Evolutionary conservation across 2,329 filamentous ascomycete genomes (phyloP).

Genomic region (Calonectria honghensis): DNA sequence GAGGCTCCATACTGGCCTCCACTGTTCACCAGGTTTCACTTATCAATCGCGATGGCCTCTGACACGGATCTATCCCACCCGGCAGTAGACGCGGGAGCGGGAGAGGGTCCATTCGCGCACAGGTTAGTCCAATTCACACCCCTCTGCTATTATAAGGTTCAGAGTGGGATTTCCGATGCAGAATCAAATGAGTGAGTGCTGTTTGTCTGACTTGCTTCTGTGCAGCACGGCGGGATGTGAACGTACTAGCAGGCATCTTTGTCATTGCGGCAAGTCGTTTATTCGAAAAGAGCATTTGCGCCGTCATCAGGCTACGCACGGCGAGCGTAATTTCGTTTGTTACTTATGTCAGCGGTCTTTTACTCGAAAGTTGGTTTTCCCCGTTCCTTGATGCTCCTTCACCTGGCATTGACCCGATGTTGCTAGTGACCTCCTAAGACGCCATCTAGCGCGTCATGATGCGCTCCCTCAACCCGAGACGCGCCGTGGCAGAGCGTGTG

Average conservation of each 20-base stretch:
- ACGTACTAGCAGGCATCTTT: conserved; percentile 55
- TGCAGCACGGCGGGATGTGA: conserved; percentile 23
- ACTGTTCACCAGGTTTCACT: conserved; percentile 22
- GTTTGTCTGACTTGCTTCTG: conserved; percentile 32
- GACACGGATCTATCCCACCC: conserved; percentile 51
- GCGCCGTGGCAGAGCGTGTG: conserved; percentile 63
- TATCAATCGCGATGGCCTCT: conserved; percentile 40
- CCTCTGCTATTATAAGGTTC: conserved; percentile 31
- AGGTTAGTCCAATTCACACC: conserved; percentile 38
- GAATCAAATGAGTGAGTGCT: conserved; percentile 1
- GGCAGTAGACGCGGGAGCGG: conserved; percentile 31
- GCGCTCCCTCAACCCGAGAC: conserved; percentile 55
- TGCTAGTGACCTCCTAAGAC: conserved; percentile 61
- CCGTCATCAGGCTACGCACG: conserved; percentile 63
- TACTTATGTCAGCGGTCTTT: conserved; percentile 62
- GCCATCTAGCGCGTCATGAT: conserved; percentile 62
- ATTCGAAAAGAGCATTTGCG: conserved; percentile 64
- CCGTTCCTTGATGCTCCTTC: neutral
- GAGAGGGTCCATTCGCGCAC: conserved; percentile 35
- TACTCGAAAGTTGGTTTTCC: conserved; percentile 60
- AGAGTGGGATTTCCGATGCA: conserved; percentile 40
- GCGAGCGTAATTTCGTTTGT: conserved; percentile 59
- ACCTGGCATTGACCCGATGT: conserved; percentile 18
- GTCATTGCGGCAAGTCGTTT: conserved; percentile 64
- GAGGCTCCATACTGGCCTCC: conserved; percentile 8